A percentile compares a stretch with the other conserved stretches of the same genome.
Evolutionary conservation across 257 asterid species (phyloP).

Genomic region (Penstemon barbatus): DNA sequence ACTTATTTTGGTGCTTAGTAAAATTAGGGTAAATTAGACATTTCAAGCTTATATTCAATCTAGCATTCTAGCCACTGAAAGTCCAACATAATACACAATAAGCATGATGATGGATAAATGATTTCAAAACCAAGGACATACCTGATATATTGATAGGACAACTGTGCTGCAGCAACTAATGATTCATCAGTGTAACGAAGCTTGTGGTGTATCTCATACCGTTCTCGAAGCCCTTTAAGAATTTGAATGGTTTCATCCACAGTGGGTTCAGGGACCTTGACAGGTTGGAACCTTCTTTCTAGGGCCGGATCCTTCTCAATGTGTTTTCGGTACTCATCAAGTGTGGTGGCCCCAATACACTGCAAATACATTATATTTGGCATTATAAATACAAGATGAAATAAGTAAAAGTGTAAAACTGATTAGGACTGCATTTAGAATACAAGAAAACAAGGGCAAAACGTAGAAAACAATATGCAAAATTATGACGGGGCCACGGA

Average conservation of each 20-base stretch:
- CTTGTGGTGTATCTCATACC: slow-evolving; percentile 96
- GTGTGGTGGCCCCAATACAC: slow-evolving; percentile 98
- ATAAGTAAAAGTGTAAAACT: neutral
- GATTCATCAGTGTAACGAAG: slow-evolving; percentile 94
- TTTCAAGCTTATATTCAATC: neutral
- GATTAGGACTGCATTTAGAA: neutral
- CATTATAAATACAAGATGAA: neutral
- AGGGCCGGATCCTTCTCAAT: slow-evolving; percentile 96
- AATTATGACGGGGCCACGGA: no score
- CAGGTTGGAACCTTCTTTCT: slow-evolving; percentile 96
- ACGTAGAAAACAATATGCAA: neutral
- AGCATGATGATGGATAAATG: neutral
- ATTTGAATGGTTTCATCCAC: slow-evolving; percentile 95
- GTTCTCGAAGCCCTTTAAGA: slow-evolving; percentile 82
- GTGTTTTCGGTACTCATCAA: slow-evolving; percentile 87
- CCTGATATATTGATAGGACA: slow-evolving; percentile 95
- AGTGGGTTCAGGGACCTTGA: slow-evolving; percentile 93
- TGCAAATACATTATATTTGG: slow-evolving; percentile 31
- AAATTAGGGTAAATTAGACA: neutral
- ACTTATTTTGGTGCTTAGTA: neutral
- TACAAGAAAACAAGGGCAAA: neutral
- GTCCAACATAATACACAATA: neutral
- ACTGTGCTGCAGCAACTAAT: slow-evolving; percentile 79
- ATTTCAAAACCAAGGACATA: slow-evolving; percentile 18
- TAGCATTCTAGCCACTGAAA: neutral